Base-by-base conservation (phyloP, 441 rosid species). In the Jatropha multifida region DNA sequence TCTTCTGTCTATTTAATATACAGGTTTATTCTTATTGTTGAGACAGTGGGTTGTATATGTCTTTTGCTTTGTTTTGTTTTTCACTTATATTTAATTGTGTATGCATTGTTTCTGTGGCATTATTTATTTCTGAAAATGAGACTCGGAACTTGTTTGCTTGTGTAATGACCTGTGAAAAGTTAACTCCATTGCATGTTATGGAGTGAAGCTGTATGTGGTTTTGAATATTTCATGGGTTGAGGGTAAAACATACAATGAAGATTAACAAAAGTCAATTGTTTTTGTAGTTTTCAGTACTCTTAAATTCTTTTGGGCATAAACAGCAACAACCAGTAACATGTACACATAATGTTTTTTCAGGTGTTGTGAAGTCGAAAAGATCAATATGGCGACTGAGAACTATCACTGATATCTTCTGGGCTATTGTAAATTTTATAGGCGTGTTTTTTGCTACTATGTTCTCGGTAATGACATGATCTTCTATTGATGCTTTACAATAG, bases 301-400 rank as follows among this genome's bases (percentile, higher is more conserved):
- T 68, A 38, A 23, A 68, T 49, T 59, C 51, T 32, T 38, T 12
- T 71, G 66, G n/a, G 23, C 69, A 38, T 58, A 38, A 8, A 62
- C 69, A 26, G 48, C 48, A 64, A 27, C 44, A 64, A 27, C 44
- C 7, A 44, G 4, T 41, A 68, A 40, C 40, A 41, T 15, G 8
- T 42, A 7, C 48, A 44, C 10, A 44, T 51, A 38, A 5, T 5
- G 13, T 66, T 69, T 14, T 38, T 81, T 72, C 77, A 92, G 97
- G 98, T 84, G 95, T 91, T 55, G 87, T 90, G 85, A 90, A 85
- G 80, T 85, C 94, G 17, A 84, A 88, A 79, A 70, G 81, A 65
- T 84, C 97, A 4, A 68, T 94, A 77, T 94, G 98, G 98, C 86
- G 97, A 69, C 81, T 94, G 66, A 90, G 83, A 75, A 94, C 97